Conservation (phyloP, 768 basidiomycete genomes). For the Suillus clintonianus region DNA sequence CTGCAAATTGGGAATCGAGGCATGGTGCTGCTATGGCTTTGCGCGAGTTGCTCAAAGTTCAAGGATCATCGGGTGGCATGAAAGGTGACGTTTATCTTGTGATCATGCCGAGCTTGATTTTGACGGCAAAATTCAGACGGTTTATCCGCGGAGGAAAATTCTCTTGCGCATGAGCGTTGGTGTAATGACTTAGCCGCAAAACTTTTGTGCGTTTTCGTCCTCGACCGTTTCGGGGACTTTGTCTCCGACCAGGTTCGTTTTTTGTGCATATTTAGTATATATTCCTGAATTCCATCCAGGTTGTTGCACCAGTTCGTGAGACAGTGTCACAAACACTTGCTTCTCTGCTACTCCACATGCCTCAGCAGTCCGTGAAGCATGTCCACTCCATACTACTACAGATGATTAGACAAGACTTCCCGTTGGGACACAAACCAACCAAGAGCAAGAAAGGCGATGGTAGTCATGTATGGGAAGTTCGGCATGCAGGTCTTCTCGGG, state of each 20-base stretch:
- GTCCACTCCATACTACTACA: constrained; percentile 83
- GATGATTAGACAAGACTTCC: constrained; percentile 92
- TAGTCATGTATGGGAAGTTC: constrained; percentile 90
- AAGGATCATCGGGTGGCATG: constrained; percentile 84
- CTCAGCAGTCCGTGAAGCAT: constrained; percentile 71
- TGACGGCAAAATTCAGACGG: constrained; percentile 44
- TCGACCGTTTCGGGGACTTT: constrained; percentile 98
- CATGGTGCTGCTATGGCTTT: constrained; percentile 94
- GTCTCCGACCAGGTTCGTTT: constrained; percentile 79
- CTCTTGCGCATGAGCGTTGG: constrained; percentile 77
- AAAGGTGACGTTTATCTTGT: constrained; percentile 46
- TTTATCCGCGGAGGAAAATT: constrained; percentile 56
- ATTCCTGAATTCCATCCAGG: constrained; percentile 38
- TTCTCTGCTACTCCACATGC: constrained; percentile 86
- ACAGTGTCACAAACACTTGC: constrained; percentile 94
- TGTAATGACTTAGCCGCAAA: constrained; percentile 86
- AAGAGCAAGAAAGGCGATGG: constrained; percentile 38
- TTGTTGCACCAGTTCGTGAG: constrained; percentile 95
- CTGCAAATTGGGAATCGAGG: constrained; percentile 87
- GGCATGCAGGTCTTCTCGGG: constrained; percentile 96
- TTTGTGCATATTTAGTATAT: neutral
- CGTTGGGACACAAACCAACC: constrained; percentile 39
- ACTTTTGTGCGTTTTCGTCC: constrained; percentile 84
- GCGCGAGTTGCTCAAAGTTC: constrained; percentile 81
- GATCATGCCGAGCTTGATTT: neutral